Percentiles rank a stretch among this genome's conserved stretches.
phyloP scores from a whole-genome alignment of 2,329 filamentous ascomycete species.

The Pyrenophora teres region DNA sequence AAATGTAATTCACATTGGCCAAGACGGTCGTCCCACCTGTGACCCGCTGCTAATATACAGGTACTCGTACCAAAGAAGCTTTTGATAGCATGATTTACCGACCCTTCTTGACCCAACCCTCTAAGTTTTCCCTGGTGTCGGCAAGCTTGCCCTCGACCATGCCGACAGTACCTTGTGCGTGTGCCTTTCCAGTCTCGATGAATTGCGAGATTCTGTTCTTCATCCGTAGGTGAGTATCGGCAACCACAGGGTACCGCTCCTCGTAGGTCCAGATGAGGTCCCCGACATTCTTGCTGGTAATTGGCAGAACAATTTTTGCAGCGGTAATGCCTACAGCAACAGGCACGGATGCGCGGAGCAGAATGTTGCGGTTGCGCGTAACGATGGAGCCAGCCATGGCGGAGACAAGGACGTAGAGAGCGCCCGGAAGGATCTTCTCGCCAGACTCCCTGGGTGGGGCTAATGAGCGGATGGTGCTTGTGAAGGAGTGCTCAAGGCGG shows the following conservation, averaged over 20 bases:
- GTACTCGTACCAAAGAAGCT: constrained; percentile 16
- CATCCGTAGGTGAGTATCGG: constrained; percentile 76
- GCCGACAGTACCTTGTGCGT: constrained; percentile 70
- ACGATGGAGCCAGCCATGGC: constrained; percentile 95
- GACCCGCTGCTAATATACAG: constrained; percentile 22
- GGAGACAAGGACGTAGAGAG: constrained; percentile 89
- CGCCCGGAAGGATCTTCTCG: constrained; percentile 86
- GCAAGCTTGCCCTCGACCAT: constrained; percentile 82
- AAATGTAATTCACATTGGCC: constrained; percentile 9
- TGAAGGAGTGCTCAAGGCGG: constrained; percentile 85
- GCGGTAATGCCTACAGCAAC: constrained; percentile 79
- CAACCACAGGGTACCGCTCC: constrained; percentile 80
- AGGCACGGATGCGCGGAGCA: constrained; percentile 78
- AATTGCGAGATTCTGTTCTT: constrained; percentile 71
- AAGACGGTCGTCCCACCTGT: constrained; percentile 6
- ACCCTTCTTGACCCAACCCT: constrained; percentile 91
- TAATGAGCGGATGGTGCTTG: constrained; percentile 83
- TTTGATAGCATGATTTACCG: constrained; percentile 58
- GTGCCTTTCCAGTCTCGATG: constrained; percentile 73
- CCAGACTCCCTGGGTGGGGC: constrained; percentile 83
- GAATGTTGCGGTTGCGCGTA: constrained; percentile 81
- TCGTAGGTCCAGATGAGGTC: constrained; percentile 92
- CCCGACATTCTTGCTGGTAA: constrained; percentile 87
- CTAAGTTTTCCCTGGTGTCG: constrained; percentile 74
- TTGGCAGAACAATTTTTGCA: constrained; percentile 81